A percentile compares a stretch with the other conserved stretches of the same genome.
Evolutionary conservation across 2,329 filamentous ascomycete genomes (phyloP).

Genomic region (Lachnellula arida): DNA sequence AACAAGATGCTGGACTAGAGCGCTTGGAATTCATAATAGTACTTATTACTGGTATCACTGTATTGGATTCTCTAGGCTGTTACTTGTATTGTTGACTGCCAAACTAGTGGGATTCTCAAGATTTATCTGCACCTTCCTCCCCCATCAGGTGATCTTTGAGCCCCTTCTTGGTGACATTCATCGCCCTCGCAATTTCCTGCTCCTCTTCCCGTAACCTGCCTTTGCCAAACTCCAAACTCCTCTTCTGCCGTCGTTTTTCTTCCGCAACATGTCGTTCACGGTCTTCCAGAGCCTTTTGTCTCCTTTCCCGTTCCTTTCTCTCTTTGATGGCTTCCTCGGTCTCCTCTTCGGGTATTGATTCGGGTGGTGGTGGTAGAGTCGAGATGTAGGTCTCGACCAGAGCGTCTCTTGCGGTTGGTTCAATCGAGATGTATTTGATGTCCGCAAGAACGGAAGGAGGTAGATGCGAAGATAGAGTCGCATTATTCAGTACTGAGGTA

Average conservation of each 20-base stretch:
- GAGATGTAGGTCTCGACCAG: slow-evolving; percentile 64
- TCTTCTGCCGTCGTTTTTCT: slow-evolving; percentile 55
- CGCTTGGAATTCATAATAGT: no score
- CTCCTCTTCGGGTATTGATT: slow-evolving; percentile 40
- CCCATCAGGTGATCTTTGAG: slow-evolving; percentile 54
- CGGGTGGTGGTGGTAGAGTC: slow-evolving; percentile 55
- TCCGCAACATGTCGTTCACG: slow-evolving; percentile 58
- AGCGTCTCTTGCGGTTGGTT: slow-evolving; percentile 54
- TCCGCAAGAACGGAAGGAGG: slow-evolving; percentile 61
- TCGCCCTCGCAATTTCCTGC: slow-evolving; percentile 61
- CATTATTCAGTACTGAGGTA: slow-evolving; percentile 52
- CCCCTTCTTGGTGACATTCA: slow-evolving; percentile 64
- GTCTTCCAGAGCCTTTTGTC: slow-evolving; percentile 65
- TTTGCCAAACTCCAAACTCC: slow-evolving; percentile 56
- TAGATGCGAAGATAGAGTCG: slow-evolving; percentile 51
- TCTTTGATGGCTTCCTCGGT: slow-evolving; percentile 49
- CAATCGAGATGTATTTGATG: slow-evolving; percentile 64
- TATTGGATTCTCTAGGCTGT: no score
- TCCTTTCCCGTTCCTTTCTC: slow-evolving; percentile 47
- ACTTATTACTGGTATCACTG: no score
- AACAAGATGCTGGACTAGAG: no score
- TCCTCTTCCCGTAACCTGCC: slow-evolving; percentile 62
- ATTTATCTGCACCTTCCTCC: slow-evolving; percentile 7
- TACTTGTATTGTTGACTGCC: no score
- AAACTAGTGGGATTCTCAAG: slow-evolving; percentile 1